Evolutionary conservation across 2,329 filamentous ascomycete species (phyloP).

Genomic region (Cladophialophora bantiana): DNA sequence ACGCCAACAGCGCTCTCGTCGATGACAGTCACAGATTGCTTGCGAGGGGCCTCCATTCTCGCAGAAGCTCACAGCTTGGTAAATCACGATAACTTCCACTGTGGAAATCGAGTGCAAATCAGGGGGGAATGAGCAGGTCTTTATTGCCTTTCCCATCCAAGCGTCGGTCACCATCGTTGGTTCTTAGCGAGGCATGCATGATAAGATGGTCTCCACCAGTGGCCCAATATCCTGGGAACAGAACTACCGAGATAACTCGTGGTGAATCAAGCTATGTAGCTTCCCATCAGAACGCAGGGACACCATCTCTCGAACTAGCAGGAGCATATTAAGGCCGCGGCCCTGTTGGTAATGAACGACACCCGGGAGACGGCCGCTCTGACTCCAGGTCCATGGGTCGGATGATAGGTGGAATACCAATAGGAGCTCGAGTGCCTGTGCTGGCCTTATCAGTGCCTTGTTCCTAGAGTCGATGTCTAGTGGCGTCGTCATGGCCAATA

Average conservation of each 20-base stretch:
- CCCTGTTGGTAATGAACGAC: not conserved
- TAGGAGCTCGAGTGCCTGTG: not conserved
- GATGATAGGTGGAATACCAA: not conserved
- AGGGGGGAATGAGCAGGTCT: not conserved
- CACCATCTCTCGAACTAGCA: conserved; percentile 15
- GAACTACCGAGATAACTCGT: not conserved
- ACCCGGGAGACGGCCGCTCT: conserved; percentile 8
- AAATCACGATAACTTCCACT: not conserved
- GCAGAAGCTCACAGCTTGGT: not conserved
- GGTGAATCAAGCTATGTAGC: not conserved
- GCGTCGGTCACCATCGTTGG: not conserved
- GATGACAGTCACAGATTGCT: conserved; percentile 30
- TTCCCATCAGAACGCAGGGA: not conserved
- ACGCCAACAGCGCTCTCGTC: conserved; percentile 34
- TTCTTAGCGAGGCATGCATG: conserved; percentile 3
- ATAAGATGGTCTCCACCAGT: conserved; percentile 10
- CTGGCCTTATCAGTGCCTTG: conserved; percentile 16
- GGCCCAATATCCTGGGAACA: not conserved
- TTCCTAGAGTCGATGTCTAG: not conserved
- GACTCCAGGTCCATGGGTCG: not conserved
- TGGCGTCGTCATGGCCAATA: conserved; percentile 1
- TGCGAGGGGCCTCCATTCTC: conserved; percentile 23
- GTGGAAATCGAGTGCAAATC: not conserved
- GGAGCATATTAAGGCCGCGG: conserved; percentile 1
- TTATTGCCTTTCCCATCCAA: conserved; percentile 7